Evolutionary conservation across 1,139 yeast species (phyloP), one percentile per base, ranked within the genome.

Genomic region (Zygosaccharomyces sapae): DNA sequence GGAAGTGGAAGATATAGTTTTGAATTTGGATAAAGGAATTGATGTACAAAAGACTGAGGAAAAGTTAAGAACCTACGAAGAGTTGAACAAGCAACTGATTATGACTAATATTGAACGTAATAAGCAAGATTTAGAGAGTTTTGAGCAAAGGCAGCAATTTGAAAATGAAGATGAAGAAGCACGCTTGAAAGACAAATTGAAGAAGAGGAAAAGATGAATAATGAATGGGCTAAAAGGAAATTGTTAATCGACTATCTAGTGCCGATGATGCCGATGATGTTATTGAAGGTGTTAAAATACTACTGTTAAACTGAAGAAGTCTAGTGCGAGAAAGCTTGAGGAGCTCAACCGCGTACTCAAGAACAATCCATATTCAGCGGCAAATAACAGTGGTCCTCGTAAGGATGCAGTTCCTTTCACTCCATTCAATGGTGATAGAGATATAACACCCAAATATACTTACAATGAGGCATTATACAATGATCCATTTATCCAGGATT

Each of bases 401-500:
- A 52, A 53, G 30, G 61, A 58, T 29, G 49, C 49, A 4, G 59
- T 59, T 3, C 97, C 97, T 22, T 92, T 90, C 65, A 89, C 97
- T 2, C 97, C 98, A 9, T 90, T 92, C 68, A 81, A 81, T 60
- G 97, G 97, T 43, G 97, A 92, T 68, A 75, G 95, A 45, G 83
- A 85, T 51, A 55, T 71, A 16, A 66, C 72, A 35, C 73, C 73
- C 44, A 66, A 71, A 20, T 77, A 71, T 57, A 61, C 67, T 20
- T 68, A 76, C 53, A 71, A 73, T 43, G 74, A 73, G 12, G 50
- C 55, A 3, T 51, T 59, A 16, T 82, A 81, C 58, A 75, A 72
- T 47, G 89, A 84, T 59, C 86, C 87, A 33, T 76, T 75, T 48
- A 71, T 81, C 51, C 78, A 77, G 54, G 75, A 79, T 48, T 71